These are phyloP conservation scores for Ilex aquifolium DNA, from an alignment of 257 asterid species.

Conservation along the genomic window DNA sequence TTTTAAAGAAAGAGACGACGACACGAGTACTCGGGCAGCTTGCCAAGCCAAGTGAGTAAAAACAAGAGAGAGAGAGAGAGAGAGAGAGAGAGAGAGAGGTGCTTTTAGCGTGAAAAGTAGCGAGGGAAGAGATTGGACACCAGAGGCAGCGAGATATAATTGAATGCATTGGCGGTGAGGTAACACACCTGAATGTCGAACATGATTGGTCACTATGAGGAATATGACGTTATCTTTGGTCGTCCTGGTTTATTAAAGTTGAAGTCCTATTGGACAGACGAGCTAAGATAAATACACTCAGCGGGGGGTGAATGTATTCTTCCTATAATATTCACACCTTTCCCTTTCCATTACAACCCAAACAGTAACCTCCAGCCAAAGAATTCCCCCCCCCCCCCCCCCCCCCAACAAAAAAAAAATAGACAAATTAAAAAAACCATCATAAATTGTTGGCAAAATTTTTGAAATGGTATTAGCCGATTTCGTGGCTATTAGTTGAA, in stretches of 20 bases:
- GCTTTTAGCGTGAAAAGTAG: constrained; percentile 61
- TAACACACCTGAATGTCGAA: no score
- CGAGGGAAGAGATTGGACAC: constrained; percentile 29
- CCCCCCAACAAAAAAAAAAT: no score
- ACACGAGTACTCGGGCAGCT: constrained; percentile 28
- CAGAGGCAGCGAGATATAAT: background rate
- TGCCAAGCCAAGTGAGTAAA: no score
- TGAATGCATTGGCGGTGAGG: background rate
- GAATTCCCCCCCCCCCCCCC: no score
- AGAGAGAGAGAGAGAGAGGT: constrained; percentile 55
- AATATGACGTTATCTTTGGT: no score
- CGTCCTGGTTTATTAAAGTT: no score
- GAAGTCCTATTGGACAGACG: background rate
- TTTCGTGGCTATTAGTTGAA: no score
- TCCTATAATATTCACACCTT: background rate
- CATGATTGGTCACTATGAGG: background rate
- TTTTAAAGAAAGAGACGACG: constrained; percentile 23
- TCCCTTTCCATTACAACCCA: background rate
- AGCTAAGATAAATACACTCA: background rate
- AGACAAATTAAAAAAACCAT: no score
- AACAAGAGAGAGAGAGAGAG: constrained; percentile 55
- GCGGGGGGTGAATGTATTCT: background rate
- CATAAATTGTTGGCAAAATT: no score
- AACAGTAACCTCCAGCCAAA: no score
- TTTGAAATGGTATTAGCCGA: no score